These are phyloP conservation scores for Termitomyces eurrhizus DNA, from an alignment of 768 basidiomycete genomes.

Conservation along the genomic window DNA sequence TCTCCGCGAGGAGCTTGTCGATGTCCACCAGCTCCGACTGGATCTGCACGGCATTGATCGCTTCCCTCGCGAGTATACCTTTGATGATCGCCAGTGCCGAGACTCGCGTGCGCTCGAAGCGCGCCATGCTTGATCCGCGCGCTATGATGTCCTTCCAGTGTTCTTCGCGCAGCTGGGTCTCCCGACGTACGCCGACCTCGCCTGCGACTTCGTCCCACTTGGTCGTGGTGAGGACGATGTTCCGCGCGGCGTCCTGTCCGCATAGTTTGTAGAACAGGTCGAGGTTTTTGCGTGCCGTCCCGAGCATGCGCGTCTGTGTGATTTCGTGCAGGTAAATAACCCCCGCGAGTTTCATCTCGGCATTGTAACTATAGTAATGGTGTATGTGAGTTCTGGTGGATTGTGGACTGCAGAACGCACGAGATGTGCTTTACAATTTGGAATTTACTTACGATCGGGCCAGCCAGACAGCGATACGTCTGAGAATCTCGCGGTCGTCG, in stretches of 20 bases:
- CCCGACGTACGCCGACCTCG: conserved; percentile 4
- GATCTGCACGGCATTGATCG: conserved; percentile 19
- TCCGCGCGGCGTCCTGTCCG: conserved; percentile 6
- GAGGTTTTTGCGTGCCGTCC: conserved; percentile 15
- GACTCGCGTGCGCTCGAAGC: conserved; percentile 2
- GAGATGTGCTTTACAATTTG: neutral
- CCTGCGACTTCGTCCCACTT: conserved; percentile 10
- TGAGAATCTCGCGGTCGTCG: conserved; percentile 15
- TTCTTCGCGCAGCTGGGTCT: conserved; percentile 1
- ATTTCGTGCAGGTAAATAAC: conserved; percentile 17
- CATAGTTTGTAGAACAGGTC: conserved; percentile 14
- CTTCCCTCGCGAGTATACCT: conserved; percentile 5
- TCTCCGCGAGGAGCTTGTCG: conserved; percentile 23
- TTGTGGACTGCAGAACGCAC: neutral
- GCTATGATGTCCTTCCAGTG: conserved; percentile 9
- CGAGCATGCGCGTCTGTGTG: conserved; percentile 11
- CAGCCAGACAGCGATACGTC: conserved; percentile 17
- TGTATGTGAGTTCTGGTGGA: neutral
- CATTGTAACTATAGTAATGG: conserved; percentile 7
- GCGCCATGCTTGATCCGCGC: conserved; percentile 3
- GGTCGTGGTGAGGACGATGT: conserved; percentile 15
- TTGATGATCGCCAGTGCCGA: conserved; percentile 8
- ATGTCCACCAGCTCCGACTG: conserved; percentile 30
- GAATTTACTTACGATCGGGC: conserved; percentile 14
- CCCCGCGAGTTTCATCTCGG: conserved; percentile 14